phyloP scores from a whole-genome alignment of 306 rosid species.

The Ormosia semicastrata region DNA sequence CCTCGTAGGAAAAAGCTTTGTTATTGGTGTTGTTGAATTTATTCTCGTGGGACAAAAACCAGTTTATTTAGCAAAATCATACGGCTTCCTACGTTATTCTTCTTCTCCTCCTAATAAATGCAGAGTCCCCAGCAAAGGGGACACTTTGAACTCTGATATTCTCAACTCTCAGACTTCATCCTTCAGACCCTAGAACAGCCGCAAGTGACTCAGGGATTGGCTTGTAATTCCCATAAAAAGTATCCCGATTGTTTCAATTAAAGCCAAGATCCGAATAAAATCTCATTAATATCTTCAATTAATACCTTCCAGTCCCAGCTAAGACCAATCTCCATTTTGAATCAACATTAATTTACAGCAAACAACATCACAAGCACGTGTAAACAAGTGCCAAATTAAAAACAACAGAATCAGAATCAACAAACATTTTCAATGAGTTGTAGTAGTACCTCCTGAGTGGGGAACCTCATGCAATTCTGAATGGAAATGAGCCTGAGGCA shows the following conservation, averaged over 20 bases:
- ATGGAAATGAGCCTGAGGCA: slow-evolving; percentile 78
- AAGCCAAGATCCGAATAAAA: not conserved
- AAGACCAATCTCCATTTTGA: not conserved
- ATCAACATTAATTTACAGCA: not conserved
- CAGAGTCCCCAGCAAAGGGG: not conserved
- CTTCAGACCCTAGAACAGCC: not conserved
- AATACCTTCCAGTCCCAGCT: not conserved
- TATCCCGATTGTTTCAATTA: not conserved
- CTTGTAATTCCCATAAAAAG: not conserved
- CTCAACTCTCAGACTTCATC: not conserved
- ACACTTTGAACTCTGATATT: not conserved
- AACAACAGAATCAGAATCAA: not conserved
- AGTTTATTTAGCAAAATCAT: not conserved
- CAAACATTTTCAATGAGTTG: too few species aligned
- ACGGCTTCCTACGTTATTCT: not conserved
- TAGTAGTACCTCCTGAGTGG: slow-evolving; percentile 39
- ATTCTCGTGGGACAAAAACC: not conserved
- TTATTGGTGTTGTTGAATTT: not conserved
- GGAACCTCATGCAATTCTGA: slow-evolving; percentile 74
- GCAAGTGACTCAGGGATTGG: not conserved
- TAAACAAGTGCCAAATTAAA: not conserved
- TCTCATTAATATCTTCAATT: not conserved
- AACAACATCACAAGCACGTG: not conserved
- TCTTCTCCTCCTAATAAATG: not conserved
- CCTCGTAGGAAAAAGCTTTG: too few species aligned